A percentile compares a stretch with the other conserved stretches of the same genome.
These are phyloP conservation scores for Clitopilus passeckerianus DNA, from an alignment of 768 basidiomycete species.

Conservation along the genomic window DNA sequence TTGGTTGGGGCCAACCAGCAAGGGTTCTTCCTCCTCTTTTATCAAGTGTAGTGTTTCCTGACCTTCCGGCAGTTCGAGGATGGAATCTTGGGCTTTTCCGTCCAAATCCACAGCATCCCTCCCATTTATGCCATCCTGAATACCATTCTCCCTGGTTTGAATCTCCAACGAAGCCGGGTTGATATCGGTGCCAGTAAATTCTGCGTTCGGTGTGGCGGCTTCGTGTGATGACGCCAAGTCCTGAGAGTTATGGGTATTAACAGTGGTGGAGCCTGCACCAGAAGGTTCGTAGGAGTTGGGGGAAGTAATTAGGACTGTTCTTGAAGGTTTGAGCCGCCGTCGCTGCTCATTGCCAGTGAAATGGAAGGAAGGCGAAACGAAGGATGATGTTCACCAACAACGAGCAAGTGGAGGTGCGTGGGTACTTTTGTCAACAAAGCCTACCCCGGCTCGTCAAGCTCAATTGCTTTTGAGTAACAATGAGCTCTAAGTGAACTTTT, in stretches of 20 bases:
- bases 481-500: background rate
- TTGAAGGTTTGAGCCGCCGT: constrained; percentile 24
- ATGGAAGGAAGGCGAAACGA: constrained; percentile 15
- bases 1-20: constrained; percentile 28
- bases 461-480: background rate
- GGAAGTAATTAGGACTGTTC: constrained; percentile 24
- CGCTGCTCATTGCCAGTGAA: constrained; percentile 40
- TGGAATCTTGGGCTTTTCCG: constrained; percentile 16
- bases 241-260: constrained; percentile 12
- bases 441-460: constrained; percentile 11
- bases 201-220: constrained; percentile 5
- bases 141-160: background rate
- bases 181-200: background rate
- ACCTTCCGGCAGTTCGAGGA: constrained; percentile 8
- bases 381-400: constrained; percentile 25
- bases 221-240: constrained; percentile 10
- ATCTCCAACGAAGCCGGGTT: background rate
- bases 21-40: constrained; percentile 30
- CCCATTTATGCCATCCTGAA: background rate
- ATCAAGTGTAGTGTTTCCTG: constrained; percentile 16
- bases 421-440: constrained; percentile 28
- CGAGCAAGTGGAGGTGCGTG: constrained; percentile 25
- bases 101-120: constrained; percentile 2
- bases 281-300: constrained; percentile 19
- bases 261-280: constrained; percentile 22